Evolutionary conservation across 2,329 filamentous ascomycete species (phyloP).

Genomic region (Botrytis tulipae): DNA sequence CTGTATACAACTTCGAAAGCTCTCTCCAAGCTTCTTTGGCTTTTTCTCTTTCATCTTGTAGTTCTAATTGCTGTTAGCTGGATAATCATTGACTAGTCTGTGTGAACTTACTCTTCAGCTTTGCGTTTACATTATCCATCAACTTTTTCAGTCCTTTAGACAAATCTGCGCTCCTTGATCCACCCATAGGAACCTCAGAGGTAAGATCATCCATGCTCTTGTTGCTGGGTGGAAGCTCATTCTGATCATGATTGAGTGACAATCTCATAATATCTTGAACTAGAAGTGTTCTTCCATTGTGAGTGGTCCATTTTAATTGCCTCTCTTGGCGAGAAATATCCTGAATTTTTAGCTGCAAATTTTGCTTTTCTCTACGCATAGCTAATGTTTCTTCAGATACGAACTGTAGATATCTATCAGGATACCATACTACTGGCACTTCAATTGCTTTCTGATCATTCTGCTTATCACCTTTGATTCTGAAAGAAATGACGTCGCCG

Average conservation of each 20-base stretch:
- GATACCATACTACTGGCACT: constrained; percentile 52
- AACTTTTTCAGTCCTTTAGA: constrained; percentile 35
- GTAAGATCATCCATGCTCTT: not conserved
- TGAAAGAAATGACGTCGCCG: constrained; percentile 52
- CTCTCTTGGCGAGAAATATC: constrained; percentile 14
- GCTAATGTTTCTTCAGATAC: constrained; percentile 48
- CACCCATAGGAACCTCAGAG: constrained; percentile 10
- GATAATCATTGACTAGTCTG: not conserved
- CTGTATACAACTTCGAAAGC: constrained; percentile 43
- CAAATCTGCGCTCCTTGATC: constrained; percentile 26
- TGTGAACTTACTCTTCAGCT: constrained; percentile 33
- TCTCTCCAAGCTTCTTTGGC: constrained; percentile 37
- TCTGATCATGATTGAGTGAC: constrained; percentile 36
- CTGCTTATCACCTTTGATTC: constrained; percentile 43
- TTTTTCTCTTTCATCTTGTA: constrained; percentile 37
- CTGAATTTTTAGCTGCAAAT: constrained; percentile 24
- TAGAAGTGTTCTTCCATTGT: constrained; percentile 30
- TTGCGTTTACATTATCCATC: constrained; percentile 37
- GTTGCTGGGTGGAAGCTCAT: not conserved
- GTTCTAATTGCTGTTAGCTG: constrained; percentile 31
- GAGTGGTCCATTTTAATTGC: constrained; percentile 28
- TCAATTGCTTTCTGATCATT: constrained; percentile 46
- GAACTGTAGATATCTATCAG: constrained; percentile 51
- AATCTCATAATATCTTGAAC: constrained; percentile 37
- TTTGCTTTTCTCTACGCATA: constrained; percentile 40